Evolutionary conservation across 441 rosid genomes (phyloP).

Genomic region (Arabidopsis lyrata): DNA sequence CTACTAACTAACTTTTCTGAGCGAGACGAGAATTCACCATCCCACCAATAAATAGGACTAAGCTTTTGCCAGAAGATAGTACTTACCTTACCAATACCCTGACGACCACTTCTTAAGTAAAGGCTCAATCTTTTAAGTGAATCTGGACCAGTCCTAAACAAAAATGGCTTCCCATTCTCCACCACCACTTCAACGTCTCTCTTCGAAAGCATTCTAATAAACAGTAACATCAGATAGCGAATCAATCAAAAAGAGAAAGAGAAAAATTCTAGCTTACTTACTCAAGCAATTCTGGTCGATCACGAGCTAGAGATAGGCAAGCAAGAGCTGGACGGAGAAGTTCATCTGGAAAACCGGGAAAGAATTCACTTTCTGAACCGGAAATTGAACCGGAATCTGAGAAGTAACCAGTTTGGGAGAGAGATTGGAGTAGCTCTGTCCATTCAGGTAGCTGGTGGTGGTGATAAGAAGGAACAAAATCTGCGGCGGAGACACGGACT

Average conservation of each 20-base stretch:
- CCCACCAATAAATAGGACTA: slow-evolving; percentile 1
- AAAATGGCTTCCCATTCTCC: slow-evolving; percentile 60
- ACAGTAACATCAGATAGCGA: neutral
- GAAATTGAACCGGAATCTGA: slow-evolving; percentile 36
- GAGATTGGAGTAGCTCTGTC: slow-evolving; percentile 52
- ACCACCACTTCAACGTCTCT: slow-evolving; percentile 71
- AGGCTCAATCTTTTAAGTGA: slow-evolving; percentile 62
- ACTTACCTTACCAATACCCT: slow-evolving; percentile 45
- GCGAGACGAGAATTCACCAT: neutral
- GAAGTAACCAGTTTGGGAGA: slow-evolving; percentile 60
- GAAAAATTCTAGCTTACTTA: slow-evolving; percentile 38
- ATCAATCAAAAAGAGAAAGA: slow-evolving; percentile 8
- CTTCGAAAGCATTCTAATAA: slow-evolving; percentile 65
- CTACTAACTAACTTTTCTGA: neutral
- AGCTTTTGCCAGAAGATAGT: slow-evolving; percentile 6
- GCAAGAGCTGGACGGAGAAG: slow-evolving; percentile 59
- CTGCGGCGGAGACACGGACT: slow-evolving; percentile 36
- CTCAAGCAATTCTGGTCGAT: slow-evolving; percentile 63
- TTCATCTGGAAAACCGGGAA: slow-evolving; percentile 57
- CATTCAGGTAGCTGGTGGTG: slow-evolving; percentile 70
- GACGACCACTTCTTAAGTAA: slow-evolving; percentile 42
- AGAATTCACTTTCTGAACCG: slow-evolving; percentile 42
- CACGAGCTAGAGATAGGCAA: slow-evolving; percentile 74
- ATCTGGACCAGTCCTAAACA: slow-evolving; percentile 64
- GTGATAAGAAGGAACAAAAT: slow-evolving; percentile 23